phyloP scores from a whole-genome alignment of 495 filamentous ascomycete species.

The Pyronema domesticum region DNA sequence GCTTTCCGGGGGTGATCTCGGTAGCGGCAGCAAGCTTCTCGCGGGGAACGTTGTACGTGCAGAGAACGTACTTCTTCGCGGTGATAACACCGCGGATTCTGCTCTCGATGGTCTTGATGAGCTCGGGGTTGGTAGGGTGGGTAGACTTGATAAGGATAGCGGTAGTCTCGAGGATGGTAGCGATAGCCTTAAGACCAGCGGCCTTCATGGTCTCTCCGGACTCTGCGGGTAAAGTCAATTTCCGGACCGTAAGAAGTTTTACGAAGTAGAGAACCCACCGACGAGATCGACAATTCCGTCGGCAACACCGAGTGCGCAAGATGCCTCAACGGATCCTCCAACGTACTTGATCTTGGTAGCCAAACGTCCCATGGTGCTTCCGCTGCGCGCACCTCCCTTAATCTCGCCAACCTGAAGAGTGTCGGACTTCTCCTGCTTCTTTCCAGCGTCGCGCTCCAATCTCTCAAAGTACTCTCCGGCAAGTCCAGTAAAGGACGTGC shows the following conservation, averaged over 20 bases:
- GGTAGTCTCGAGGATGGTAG: conserved; percentile 71
- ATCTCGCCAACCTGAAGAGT: not conserved
- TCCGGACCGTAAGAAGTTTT: not conserved
- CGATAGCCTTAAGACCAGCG: conserved; percentile 88
- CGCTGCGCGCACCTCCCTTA: conserved; percentile 27
- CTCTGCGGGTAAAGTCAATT: conserved; percentile 37
- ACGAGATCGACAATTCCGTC: conserved; percentile 96
- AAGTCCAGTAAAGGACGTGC: conserved; percentile 82
- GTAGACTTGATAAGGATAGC: conserved; percentile 87
- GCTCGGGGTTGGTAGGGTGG: conserved; percentile 53
- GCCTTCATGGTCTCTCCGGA: conserved; percentile 97
- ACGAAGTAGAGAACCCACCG: conserved; percentile 37
- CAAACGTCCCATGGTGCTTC: conserved; percentile 33
- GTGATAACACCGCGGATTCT: conserved; percentile 86
- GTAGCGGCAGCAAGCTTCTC: conserved; percentile 44
- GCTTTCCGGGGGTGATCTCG: conserved; percentile 79
- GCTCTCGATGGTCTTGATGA: conserved; percentile 64
- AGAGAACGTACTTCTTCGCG: conserved; percentile 85
- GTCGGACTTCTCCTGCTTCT: not conserved
- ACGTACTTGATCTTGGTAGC: conserved; percentile 77
- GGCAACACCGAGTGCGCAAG: conserved; percentile 85
- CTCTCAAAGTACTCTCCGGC: conserved; percentile 61
- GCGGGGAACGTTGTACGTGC: conserved; percentile 85
- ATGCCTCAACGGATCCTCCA: conserved; percentile 89
- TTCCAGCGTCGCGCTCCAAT: conserved; percentile 38